These are phyloP conservation scores for Thermothelomyces thermophilus DNA, from an alignment of 2,329 filamentous ascomycete species.

Conservation along the genomic window DNA sequence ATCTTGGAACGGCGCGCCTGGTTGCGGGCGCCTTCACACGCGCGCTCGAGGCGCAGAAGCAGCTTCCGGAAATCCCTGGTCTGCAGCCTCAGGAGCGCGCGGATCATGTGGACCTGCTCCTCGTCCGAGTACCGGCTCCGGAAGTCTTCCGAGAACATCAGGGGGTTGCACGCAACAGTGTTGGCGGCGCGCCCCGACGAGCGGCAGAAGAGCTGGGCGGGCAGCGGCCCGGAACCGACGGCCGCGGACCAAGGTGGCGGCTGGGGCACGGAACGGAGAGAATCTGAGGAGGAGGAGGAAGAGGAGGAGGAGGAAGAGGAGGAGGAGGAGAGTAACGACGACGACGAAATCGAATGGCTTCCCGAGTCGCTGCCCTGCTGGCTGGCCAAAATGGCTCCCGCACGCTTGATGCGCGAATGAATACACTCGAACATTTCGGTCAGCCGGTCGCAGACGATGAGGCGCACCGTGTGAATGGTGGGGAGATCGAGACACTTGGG, in stretches of 20 bases:
- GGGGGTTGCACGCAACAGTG: constrained; percentile 21
- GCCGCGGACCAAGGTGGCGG: background rate
- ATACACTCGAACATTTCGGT: constrained; percentile 28
- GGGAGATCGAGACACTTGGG: constrained; percentile 14
- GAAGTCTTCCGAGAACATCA: constrained; percentile 26
- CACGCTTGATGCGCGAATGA: constrained; percentile 17
- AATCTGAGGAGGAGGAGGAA: too few species aligned
- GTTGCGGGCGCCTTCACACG: constrained; percentile 8
- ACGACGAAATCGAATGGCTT: background rate
- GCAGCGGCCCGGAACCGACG: constrained; percentile 1
- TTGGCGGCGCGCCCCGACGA: constrained; percentile 4
- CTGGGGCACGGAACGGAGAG: background rate
- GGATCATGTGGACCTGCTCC: constrained; percentile 29
- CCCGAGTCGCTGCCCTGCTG: background rate
- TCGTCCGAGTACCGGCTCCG: constrained; percentile 26
- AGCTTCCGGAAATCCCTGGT: constrained; percentile 25
- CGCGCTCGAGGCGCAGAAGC: constrained; percentile 16
- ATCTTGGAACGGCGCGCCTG: constrained; percentile 18
- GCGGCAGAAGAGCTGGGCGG: constrained; percentile 19
- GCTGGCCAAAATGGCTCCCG: constrained; percentile 5
- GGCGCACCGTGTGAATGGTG: constrained; percentile 22
- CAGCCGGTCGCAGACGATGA: constrained; percentile 28
- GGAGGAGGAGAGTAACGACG: background rate
- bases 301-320: too few species aligned
- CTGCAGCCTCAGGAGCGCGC: constrained; percentile 25